Evolutionary conservation across 208 protist species (phyloP).

Genomic region (Wallacemonas rigidus): DNA sequence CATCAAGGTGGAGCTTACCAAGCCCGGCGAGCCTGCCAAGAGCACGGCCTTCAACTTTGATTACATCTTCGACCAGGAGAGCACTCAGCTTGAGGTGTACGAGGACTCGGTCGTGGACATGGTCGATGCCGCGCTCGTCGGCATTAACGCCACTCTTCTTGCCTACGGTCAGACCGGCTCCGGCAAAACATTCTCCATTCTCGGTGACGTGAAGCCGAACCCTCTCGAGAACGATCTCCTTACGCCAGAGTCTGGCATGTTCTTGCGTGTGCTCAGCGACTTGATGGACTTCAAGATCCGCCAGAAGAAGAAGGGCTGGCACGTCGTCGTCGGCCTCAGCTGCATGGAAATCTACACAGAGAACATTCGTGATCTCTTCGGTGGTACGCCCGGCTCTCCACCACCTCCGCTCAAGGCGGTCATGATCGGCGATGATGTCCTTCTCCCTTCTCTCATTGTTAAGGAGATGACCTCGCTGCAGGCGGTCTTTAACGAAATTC

Average conservation of each 20-base stretch:
- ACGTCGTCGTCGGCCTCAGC: slow-evolving; percentile 81
- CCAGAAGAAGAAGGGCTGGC: slow-evolving; percentile 60
- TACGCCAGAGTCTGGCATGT: slow-evolving; percentile 83
- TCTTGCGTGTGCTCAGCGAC: slow-evolving; percentile 85
- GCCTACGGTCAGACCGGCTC: slow-evolving; percentile 93
- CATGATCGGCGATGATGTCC: slow-evolving; percentile 75
- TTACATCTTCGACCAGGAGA: slow-evolving; percentile 87
- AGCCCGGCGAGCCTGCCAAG: slow-evolving; percentile 46
- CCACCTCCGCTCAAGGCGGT: slow-evolving; percentile 79
- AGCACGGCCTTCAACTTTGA: slow-evolving; percentile 81
- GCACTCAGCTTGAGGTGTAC: slow-evolving; percentile 90
- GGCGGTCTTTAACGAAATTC: slow-evolving; percentile 72
- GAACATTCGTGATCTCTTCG: slow-evolving; percentile 84
- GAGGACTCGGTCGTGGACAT: slow-evolving; percentile 82
- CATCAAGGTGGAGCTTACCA: slow-evolving; percentile 61
- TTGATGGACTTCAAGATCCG: slow-evolving; percentile 73
- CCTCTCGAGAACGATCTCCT: slow-evolving; percentile 73
- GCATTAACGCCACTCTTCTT: slow-evolving; percentile 78
- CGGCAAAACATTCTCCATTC: slow-evolving; percentile 90
- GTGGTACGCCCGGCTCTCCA: slow-evolving; percentile 39
- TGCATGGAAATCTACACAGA: slow-evolving; percentile 91
- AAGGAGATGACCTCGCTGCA: slow-evolving; percentile 68
- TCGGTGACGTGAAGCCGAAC: slow-evolving; percentile 73
- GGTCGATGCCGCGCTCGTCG: slow-evolving; percentile 82
- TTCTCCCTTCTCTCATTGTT: slow-evolving; percentile 65